Conservation (phyloP, 1,284 basidiomycete species). For the Cystobasidium pallidum region DNA sequence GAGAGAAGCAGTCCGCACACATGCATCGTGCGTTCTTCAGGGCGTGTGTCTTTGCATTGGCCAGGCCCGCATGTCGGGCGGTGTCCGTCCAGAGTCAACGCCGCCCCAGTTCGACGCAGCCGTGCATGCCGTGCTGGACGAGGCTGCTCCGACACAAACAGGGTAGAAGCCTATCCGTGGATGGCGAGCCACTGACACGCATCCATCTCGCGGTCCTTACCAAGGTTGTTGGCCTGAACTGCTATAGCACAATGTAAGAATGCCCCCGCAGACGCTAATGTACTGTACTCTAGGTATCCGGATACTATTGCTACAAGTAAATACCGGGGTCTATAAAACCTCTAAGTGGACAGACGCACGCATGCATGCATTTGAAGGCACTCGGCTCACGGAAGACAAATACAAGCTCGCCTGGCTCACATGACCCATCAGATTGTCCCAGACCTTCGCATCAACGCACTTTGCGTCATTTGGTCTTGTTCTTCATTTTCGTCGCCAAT, state of each 20-base stretch:
- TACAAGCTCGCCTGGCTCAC: background rate
- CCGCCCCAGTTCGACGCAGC: no score
- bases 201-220: no score
- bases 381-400: background rate
- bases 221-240: no score
- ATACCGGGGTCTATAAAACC: no score
- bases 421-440: background rate
- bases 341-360: no score
- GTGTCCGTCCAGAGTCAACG: constrained; percentile 18
- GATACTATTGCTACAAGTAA: background rate
- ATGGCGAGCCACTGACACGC: background rate
- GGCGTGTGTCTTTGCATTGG: background rate
- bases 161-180: background rate
- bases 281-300: no score
- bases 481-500: background rate
- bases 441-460: constrained; percentile 24
- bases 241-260: no score
- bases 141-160: no score
- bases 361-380: background rate
- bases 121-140: no score
- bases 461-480: constrained; percentile 19
- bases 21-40: background rate
- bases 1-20: constrained; percentile 3
- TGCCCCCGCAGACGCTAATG: no score
- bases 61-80: background rate